Evolutionary conservation across 108 stramenopile genomes (phyloP).

Genomic region (Bacterosira constricta): DNA sequence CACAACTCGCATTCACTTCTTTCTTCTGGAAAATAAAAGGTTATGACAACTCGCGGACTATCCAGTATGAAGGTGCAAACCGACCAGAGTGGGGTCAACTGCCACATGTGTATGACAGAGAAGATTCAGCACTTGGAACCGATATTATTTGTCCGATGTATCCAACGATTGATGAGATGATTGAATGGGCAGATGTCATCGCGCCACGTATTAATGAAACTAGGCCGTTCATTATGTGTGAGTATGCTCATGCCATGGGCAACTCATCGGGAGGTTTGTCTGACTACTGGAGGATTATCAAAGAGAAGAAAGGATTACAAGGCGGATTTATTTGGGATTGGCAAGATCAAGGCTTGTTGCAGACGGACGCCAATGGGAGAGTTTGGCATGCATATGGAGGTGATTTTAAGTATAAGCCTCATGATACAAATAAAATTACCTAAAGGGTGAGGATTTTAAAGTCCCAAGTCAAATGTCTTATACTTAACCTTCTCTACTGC

Average conservation of each 20-base stretch:
- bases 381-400: conserved; percentile 89
- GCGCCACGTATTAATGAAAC: conserved; percentile 55
- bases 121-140: conserved; percentile 72
- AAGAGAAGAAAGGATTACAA: conserved; percentile 77
- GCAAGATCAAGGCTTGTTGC: conserved; percentile 86
- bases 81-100: conserved; percentile 36
- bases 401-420: conserved; percentile 84
- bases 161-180: conserved; percentile 63
- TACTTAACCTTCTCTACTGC: not conserved
- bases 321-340: conserved; percentile 99
- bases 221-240: conserved; percentile 90
- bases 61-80: conserved; percentile 76
- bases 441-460: conserved; percentile 91
- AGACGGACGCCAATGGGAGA: conserved; percentile 9
- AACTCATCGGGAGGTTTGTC: conserved; percentile 90
- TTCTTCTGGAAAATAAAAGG: too few relatives aligned
- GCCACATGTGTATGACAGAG: conserved; percentile 51
- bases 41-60: conserved; percentile 76
- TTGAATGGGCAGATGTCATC: conserved; percentile 52
- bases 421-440: conserved; percentile 90
- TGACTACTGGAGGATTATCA: conserved; percentile 90
- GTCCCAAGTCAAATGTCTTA: not conserved
- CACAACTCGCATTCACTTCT: too few relatives aligned
- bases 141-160: conserved; percentile 98
- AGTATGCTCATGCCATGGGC: conserved; percentile 92